A percentile compares a stretch with the other conserved stretches of the same genome.
phyloP scores from a whole-genome alignment of 2,329 filamentous ascomycete species.

The Penicillium rolfsii region DNA sequence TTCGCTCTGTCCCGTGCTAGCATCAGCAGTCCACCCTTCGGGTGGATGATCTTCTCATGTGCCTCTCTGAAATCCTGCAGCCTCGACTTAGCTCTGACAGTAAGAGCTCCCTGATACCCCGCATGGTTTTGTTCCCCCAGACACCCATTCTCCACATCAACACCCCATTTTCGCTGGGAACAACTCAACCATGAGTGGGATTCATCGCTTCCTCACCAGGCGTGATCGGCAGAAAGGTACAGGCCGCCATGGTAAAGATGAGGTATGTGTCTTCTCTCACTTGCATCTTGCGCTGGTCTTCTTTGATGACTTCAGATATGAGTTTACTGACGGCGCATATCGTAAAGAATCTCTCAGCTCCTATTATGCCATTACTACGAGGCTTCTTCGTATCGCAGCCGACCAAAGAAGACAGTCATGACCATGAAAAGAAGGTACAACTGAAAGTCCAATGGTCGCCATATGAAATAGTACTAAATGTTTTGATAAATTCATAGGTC shows the following conservation, averaged over 20 bases:
- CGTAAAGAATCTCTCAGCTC: conserved; percentile 29
- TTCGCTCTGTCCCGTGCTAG: conserved; percentile 13
- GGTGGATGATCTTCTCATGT: conserved; percentile 31
- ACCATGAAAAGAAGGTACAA: conserved; percentile 43
- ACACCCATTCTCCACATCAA: conserved; percentile 8
- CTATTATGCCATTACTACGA: conserved; percentile 34
- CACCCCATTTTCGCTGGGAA: conserved; percentile 5
- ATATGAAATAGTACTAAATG: conserved; percentile 18
- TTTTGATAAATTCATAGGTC: conserved; percentile 43
- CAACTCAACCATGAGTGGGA: conserved; percentile 42
- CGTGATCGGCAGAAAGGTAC: conserved; percentile 40
- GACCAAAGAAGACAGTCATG: conserved; percentile 27
- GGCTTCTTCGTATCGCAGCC: conserved; percentile 39
- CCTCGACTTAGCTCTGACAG: conserved; percentile 30
- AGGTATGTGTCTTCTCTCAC: conserved; percentile 27
- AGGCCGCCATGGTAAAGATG: conserved; percentile 39
- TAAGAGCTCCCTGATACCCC: conserved; percentile 21
- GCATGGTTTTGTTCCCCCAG: conserved; percentile 29
- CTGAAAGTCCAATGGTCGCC: background rate
- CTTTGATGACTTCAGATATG: background rate
- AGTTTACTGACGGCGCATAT: conserved; percentile 16
- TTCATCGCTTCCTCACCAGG: conserved; percentile 47
- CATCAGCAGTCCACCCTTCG: conserved; percentile 22
- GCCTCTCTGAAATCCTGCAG: conserved; percentile 33
- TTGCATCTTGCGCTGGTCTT: background rate